These are phyloP conservation scores for Aspergillus fijiensis DNA, from an alignment of 2,329 filamentous ascomycete species.

Conservation along the genomic window DNA sequence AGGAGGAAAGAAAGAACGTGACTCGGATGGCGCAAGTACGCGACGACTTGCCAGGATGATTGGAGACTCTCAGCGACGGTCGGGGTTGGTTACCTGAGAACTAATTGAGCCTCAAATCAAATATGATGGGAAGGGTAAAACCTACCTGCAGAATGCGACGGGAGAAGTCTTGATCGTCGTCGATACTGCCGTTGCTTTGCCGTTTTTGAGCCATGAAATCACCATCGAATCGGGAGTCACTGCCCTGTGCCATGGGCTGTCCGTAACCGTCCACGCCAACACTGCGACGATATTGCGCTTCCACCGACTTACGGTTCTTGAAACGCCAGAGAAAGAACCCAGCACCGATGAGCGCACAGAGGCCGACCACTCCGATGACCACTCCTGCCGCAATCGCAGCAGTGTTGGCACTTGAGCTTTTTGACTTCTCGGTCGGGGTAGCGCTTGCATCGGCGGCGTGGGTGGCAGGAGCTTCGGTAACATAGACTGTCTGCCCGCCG, in stretches of 20 bases:
- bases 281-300: conserved; percentile 81
- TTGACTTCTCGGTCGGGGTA: conserved; percentile 5
- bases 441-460: conserved; percentile 3
- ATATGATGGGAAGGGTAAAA: neutral
- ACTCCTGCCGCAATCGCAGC: conserved; percentile 83
- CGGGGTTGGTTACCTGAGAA: conserved; percentile 35
- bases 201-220: conserved; percentile 76
- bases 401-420: conserved; percentile 58
- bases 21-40: conserved; percentile 18
- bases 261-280: conserved; percentile 72
- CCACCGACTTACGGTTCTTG: conserved; percentile 72
- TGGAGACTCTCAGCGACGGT: conserved; percentile 24
- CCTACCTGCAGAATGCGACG: conserved; percentile 88
- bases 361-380: conserved; percentile 75
- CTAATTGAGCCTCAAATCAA: neutral
- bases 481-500: conserved; percentile 32
- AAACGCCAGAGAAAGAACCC: conserved; percentile 73
- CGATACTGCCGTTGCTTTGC: conserved; percentile 92
- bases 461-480: conserved; percentile 34
- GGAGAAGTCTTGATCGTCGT: conserved; percentile 95
- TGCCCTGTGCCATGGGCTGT: conserved; percentile 61
- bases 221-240: conserved; percentile 83
- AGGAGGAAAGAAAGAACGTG: conserved; percentile 13
- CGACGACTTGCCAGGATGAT: conserved; percentile 9
- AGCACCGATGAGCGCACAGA: conserved; percentile 66